These are phyloP conservation scores for Aspergillus bertholletiae DNA, from an alignment of 495 filamentous ascomycete species.

Conservation along the genomic window DNA sequence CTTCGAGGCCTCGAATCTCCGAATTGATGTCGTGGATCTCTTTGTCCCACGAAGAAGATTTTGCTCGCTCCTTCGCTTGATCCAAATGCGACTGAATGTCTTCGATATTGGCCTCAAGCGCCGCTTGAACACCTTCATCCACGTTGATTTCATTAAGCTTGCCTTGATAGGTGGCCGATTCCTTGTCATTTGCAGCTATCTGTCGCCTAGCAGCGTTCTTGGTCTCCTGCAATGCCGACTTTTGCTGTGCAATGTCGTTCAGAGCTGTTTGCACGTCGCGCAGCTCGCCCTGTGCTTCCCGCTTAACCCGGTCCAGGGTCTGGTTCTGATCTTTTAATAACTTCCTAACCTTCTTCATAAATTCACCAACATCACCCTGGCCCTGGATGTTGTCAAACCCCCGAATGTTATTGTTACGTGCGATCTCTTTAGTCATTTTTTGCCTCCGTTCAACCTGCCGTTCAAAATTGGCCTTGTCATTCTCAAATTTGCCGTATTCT, in stretches of 20 bases:
- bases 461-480: conserved; percentile 83
- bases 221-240: conserved; percentile 62
- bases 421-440: conserved; percentile 71
- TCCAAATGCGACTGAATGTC: conserved; percentile 63
- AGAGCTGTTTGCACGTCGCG: conserved; percentile 62
- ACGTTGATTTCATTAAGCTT: conserved; percentile 67
- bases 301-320: conserved; percentile 67
- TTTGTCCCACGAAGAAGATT: conserved; percentile 61
- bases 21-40: conserved; percentile 59
- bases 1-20: conserved; percentile 64
- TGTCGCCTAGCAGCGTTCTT: conserved; percentile 66
- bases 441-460: conserved; percentile 67
- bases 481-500: conserved; percentile 79
- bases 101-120: conserved; percentile 66
- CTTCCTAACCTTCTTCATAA: conserved; percentile 74
- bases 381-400: conserved; percentile 78
- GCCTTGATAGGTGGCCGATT: conserved; percentile 55
- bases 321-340: conserved; percentile 73
- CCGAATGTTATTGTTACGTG: conserved; percentile 74
- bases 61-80: conserved; percentile 57
- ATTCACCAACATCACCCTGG: conserved; percentile 67
- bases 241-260: conserved; percentile 64
- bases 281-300: conserved; percentile 66
- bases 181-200: conserved; percentile 66
- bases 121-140: conserved; percentile 77